Evolutionary conservation across 345 rosid species (phyloP).

Genomic region (Citrus reticulata): DNA sequence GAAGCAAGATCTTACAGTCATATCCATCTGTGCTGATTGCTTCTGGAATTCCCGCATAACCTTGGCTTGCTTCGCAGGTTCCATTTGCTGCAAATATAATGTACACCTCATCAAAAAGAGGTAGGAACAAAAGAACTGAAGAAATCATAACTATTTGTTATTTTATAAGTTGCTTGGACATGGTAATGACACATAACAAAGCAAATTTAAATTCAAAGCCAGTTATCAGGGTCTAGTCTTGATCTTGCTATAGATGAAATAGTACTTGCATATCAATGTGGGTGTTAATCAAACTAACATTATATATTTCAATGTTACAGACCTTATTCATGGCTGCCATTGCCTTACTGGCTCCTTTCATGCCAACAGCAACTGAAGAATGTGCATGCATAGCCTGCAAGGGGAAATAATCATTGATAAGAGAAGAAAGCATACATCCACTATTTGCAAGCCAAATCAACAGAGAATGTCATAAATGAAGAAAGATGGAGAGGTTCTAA

Average conservation of each 20-base stretch:
- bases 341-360: constrained; percentile 89
- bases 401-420: constrained; percentile 17
- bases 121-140: not conserved
- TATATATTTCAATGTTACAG: constrained; percentile 8
- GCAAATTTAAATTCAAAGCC: constrained; percentile 4
- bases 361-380: constrained; percentile 85
- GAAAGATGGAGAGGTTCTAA: not conserved
- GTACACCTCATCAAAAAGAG: not conserved
- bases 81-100: constrained; percentile 73
- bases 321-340: constrained; percentile 93
- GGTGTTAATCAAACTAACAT: not conserved
- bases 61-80: constrained; percentile 82
- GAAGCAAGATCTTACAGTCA: constrained; percentile 66
- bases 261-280: not conserved
- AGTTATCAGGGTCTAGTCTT: not conserved
- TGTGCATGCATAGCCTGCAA: constrained; percentile 92
- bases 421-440: constrained; percentile 2
- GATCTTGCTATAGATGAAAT: not conserved
- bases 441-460: not conserved
- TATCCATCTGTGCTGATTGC: constrained; percentile 95
- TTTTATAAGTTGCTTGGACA: not conserved
- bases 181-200: not conserved
- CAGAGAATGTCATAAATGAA: not conserved
- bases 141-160: not conserved
- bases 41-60: constrained; percentile 79